These are phyloP conservation scores for Pseudisothecium myosuroides DNA, from an alignment of 225 moss, liverwort and hornwort species.

Conservation along the genomic window DNA sequence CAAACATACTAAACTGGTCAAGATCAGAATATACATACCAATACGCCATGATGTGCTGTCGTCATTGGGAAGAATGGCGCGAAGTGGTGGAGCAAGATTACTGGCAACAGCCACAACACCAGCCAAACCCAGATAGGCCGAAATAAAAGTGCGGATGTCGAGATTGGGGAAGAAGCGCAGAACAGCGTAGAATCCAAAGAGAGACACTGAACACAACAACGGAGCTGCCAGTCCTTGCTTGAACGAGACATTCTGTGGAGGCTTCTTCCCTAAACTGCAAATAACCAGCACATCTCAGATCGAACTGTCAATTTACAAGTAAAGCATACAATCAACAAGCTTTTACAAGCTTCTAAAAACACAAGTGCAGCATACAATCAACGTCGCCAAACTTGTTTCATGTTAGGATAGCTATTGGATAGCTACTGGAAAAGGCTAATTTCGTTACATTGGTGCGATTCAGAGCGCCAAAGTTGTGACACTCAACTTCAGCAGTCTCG, in stretches of 20 bases:
- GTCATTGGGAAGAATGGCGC: slow-evolving; percentile 49
- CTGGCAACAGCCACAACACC: slow-evolving; percentile 82
- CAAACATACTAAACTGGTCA: background rate
- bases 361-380: background rate
- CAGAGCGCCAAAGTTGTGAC: background rate
- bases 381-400: background rate
- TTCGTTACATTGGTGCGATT: background rate
- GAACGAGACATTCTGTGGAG: slow-evolving; percentile 75
- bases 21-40: slow-evolving; percentile 13
- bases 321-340: background rate
- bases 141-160: slow-evolving; percentile 77
- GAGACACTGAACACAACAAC: slow-evolving; percentile 63
- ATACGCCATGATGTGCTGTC: slow-evolving; percentile 48
- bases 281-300: background rate
- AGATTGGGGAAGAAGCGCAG: slow-evolving; percentile 84
- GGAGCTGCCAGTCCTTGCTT: slow-evolving; percentile 93
- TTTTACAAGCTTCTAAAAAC: background rate
- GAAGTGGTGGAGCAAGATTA: slow-evolving; percentile 78
- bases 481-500: background rate
- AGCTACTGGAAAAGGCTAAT: background rate
- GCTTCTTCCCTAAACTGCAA: slow-evolving; percentile 77
- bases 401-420: background rate
- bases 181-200: slow-evolving; percentile 87
- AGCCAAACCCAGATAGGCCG: slow-evolving; percentile 79
- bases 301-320: background rate